Conservation (phyloP, 2,329 filamentous ascomycete species). For the Arachnopeziza araneosa region DNA sequence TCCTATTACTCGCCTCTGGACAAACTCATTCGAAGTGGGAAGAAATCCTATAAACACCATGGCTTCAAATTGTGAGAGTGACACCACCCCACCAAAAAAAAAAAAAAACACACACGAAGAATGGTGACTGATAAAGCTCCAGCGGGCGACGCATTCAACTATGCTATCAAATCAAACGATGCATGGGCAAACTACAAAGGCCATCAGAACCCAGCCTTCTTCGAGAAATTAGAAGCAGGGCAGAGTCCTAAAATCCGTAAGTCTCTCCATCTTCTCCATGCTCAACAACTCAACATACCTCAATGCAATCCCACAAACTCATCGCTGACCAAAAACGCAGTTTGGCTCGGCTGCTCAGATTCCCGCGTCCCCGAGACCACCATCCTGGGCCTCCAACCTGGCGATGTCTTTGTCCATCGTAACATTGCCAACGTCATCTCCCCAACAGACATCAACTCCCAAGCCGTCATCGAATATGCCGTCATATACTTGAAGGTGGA, state of each 20-base stretch:
- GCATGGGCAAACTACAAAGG: slow-evolving; percentile 63
- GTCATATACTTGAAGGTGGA: slow-evolving; percentile 66
- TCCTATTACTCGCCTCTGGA: not conserved
- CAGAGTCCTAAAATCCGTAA: slow-evolving; percentile 59
- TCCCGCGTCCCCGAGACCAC: slow-evolving; percentile 80
- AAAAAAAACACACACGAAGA: too few relatives aligned
- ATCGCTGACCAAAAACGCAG: slow-evolving; percentile 29
- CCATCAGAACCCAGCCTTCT: slow-evolving; percentile 64
- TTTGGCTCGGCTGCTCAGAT: slow-evolving; percentile 87
- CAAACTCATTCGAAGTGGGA: too few relatives aligned
- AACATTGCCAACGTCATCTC: slow-evolving; percentile 85
- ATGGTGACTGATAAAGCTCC: slow-evolving; percentile 1
- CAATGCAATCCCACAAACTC: not conserved
- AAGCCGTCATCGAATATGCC: slow-evolving; percentile 73
- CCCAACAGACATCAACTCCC: slow-evolving; percentile 67
- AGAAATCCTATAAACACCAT: not conserved
- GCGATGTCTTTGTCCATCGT: slow-evolving; percentile 83
- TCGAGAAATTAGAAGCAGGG: slow-evolving; percentile 59
- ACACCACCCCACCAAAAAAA: not conserved
- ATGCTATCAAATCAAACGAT: slow-evolving; percentile 62
- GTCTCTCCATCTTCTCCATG: slow-evolving; percentile 20
- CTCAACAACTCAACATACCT: not conserved
- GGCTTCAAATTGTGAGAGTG: slow-evolving; percentile 1
- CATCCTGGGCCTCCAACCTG: slow-evolving; percentile 70
- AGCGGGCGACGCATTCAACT: slow-evolving; percentile 39